Conservation (phyloP, 345 rosid genomes). For the Gossypium thurberi region DNA sequence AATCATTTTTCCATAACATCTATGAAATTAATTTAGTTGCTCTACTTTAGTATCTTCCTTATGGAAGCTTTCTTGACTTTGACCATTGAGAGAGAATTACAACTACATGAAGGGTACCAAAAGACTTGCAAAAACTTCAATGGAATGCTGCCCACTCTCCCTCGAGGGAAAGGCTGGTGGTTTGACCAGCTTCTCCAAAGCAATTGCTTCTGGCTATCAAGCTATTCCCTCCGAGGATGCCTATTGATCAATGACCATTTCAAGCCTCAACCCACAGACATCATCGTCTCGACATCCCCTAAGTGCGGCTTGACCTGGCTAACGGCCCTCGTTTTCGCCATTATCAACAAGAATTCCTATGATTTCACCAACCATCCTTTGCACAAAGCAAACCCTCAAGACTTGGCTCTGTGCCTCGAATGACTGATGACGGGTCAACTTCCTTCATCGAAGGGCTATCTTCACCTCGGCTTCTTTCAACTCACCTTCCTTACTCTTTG, state of each 20-base stretch:
- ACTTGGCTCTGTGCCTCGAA: slow-evolving; percentile 10
- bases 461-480: not conserved
- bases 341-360: not conserved
- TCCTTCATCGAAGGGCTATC: too few species aligned
- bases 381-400: slow-evolving; percentile 3
- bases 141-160: not conserved
- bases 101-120: not conserved
- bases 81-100: not conserved
- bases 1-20: too few species aligned
- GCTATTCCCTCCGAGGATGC: not conserved
- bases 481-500: slow-evolving; percentile 1
- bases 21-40: too few species aligned
- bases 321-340: slow-evolving; percentile 24
- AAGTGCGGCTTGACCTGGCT: slow-evolving; percentile 35
- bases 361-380: slow-evolving; percentile 8
- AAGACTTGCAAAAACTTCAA: not conserved
- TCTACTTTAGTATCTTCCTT: not conserved
- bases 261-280: slow-evolving; percentile 14
- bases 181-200: not conserved
- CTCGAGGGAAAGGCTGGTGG: not conserved
- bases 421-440: too few species aligned
- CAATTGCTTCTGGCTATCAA: not conserved
- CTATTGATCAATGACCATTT: slow-evolving; percentile 7
- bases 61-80: not conserved
- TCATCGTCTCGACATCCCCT: slow-evolving; percentile 22